Base-by-base conservation (phyloP, 192 early-diverging fungal species). In the Coemansia sp. region DNA sequence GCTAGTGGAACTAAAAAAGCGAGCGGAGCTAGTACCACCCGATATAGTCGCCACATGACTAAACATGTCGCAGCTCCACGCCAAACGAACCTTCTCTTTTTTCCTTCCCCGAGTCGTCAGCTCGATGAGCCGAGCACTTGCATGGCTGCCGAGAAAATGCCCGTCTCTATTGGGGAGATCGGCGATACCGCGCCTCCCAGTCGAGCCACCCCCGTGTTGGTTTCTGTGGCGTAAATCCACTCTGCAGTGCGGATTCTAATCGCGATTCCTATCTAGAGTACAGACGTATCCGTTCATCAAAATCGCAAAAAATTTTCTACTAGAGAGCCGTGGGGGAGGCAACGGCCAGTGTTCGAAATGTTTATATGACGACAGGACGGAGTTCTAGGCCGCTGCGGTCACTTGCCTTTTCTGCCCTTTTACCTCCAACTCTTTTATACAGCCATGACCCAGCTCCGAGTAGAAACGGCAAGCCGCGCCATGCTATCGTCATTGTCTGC, bases 151-250 rank as follows among this genome's bases (percentile, higher is more conserved):
- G 29, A 32, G 29, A 32, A 4, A 32, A 32, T 32, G 29, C 7
- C 29, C 29, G 29, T 32, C 29, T 32, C 29, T 32, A 2, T 7
- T 32, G 2, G 2, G 29, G 29, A 32, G 29, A 32, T 32, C 29
- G 29, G 7, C 29, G 29, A 32, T 7, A n/a, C n/a, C n/a, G n/a
- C 7, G 29, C 29, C 7, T 32, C 7, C 46, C 46, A 50, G 43
- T 46, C 43, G 19, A 46, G 43, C 43, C 10, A 46, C 43, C 43
- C 46, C 46, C 46, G 46, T 50, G 46, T 50, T 3, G 46, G 26
- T 14, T 6, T 50, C 46, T 14, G 26, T 27, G 46, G 46, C 29
- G 29, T 7, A 7, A 7, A 32, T 32, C 3, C 26, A 6, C 26
- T 29, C 46, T 29, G 46, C 15, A 50, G 27, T 0, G 26, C 46